Evolutionary conservation across 2,329 filamentous ascomycete species (phyloP).

Genomic region (Diplodia corticola): DNA sequence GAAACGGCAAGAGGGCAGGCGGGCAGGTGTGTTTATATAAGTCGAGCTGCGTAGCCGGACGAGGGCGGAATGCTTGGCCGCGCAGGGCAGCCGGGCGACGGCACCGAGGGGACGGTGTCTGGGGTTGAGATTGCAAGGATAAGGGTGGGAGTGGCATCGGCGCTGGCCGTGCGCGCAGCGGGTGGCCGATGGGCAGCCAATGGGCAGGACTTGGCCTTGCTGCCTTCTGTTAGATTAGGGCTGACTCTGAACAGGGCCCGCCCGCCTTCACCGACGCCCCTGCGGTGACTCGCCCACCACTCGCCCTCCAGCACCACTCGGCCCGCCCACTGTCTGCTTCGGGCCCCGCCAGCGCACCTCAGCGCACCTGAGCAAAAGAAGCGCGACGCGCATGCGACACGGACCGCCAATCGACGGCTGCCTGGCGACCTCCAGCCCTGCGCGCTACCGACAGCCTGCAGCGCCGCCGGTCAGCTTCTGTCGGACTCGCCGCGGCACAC

Average conservation of each 20-base stretch:
- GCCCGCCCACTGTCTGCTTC: conserved; percentile 5
- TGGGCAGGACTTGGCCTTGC: not conserved
- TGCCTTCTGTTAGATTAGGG: not conserved
- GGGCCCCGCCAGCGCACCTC: conserved; percentile 10
- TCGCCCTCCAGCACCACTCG: not conserved
- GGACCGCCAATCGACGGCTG: conserved; percentile 14
- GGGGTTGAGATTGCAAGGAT: conserved; percentile 9
- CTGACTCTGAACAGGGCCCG: not conserved
- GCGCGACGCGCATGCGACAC: not conserved
- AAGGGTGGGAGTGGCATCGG: not conserved
- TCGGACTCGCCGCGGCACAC: not conserved
- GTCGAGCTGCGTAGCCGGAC: not conserved
- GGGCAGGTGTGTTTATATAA: not conserved
- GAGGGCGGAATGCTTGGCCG: conserved; percentile 17
- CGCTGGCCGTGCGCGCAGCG: too few species aligned
- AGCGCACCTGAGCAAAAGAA: too few species aligned
- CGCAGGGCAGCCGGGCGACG: not conserved
- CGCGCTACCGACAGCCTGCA: not conserved
- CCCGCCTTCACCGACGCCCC: conserved; percentile 1
- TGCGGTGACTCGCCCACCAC: conserved; percentile 5
- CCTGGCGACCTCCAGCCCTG: not conserved
- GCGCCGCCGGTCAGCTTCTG: not conserved
- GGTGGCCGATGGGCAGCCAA: not conserved
- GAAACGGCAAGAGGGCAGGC: not conserved
- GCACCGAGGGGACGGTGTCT: conserved; percentile 7